Conservation (phyloP, 306 rosid genomes). For the Vigna nakashimae region DNA sequence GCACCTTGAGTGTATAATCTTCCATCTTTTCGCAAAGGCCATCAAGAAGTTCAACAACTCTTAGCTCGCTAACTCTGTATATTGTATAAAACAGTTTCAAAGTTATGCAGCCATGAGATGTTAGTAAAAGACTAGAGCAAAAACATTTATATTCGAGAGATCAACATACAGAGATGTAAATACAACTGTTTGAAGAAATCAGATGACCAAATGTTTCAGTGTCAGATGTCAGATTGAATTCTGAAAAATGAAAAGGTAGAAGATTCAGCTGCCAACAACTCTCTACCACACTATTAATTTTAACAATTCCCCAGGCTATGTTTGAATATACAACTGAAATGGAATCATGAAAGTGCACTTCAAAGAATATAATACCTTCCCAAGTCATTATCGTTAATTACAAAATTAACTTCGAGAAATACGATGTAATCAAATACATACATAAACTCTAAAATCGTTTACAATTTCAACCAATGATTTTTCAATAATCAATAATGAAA, state of each 20-base stretch:
- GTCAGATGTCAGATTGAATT: conserved; percentile 46
- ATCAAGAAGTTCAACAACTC: conserved; percentile 93
- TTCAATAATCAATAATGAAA: background rate
- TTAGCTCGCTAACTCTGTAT: conserved; percentile 81
- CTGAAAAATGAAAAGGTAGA: conserved; percentile 45
- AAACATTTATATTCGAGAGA: conserved; percentile 35
- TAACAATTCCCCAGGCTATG: conserved; percentile 13
- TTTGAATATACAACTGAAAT: background rate
- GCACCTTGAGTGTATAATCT: conserved; percentile 86
- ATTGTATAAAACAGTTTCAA: conserved; percentile 37
- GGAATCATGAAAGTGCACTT: background rate
- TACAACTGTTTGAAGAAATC: conserved; percentile 50
- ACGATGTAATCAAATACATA: background rate
- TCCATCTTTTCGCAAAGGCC: conserved; percentile 96
- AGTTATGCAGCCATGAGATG: conserved; percentile 34
- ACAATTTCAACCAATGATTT: background rate
- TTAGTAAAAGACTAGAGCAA: conserved; percentile 28
- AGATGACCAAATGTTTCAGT: conserved; percentile 49
- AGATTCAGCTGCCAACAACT: conserved; percentile 42
- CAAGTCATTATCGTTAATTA: background rate
- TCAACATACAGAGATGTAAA: conserved; percentile 48
- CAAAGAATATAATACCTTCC: background rate
- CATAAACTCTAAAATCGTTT: background rate
- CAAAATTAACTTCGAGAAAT: background rate
- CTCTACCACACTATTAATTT: conserved; percentile 4